These are phyloP conservation scores for Teratosphaeriaceae sp. DNA, from an alignment of 2,329 filamentous ascomycete genomes.

Conservation along the genomic window DNA sequence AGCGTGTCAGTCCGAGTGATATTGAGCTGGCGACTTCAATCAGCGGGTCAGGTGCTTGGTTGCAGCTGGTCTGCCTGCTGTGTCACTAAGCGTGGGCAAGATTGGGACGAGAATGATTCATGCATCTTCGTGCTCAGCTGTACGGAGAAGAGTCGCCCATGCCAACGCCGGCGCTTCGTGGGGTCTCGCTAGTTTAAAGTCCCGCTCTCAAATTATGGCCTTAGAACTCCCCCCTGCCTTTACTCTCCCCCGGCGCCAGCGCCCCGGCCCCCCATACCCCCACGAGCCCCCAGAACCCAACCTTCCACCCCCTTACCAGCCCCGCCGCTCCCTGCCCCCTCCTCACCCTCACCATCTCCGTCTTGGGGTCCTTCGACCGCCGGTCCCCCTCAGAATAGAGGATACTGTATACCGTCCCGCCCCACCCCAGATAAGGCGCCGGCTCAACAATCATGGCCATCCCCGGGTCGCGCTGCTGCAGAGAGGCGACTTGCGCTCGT, in stretches of 20 bases:
- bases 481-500: conserved; percentile 63
- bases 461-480: conserved; percentile 27
- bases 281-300: conserved; percentile 70
- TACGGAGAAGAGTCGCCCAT: too few relatives aligned
- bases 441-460: conserved; percentile 70
- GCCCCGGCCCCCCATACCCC: conserved; percentile 66
- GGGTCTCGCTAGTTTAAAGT: too few relatives aligned
- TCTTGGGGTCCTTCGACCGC: conserved; percentile 26
- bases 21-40: too few relatives aligned
- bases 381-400: conserved; percentile 70
- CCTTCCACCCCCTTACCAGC: conserved; percentile 67
- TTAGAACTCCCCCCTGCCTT: conserved; percentile 35
- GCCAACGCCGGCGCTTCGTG: too few relatives aligned
- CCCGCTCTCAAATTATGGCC: too few relatives aligned
- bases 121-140: too few relatives aligned
- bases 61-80: too few relatives aligned
- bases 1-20: too few relatives aligned
- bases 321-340: conserved; percentile 64
- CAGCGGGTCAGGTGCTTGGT: too few relatives aligned
- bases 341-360: conserved; percentile 35
- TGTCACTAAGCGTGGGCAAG: too few relatives aligned
- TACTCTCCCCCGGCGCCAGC: conserved; percentile 55
- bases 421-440: conserved; percentile 74
- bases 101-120: too few relatives aligned
- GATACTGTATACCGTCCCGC: conserved; percentile 89